phyloP scores from a whole-genome alignment of 768 basidiomycete genomes.

The Hypholoma fasciculare region DNA sequence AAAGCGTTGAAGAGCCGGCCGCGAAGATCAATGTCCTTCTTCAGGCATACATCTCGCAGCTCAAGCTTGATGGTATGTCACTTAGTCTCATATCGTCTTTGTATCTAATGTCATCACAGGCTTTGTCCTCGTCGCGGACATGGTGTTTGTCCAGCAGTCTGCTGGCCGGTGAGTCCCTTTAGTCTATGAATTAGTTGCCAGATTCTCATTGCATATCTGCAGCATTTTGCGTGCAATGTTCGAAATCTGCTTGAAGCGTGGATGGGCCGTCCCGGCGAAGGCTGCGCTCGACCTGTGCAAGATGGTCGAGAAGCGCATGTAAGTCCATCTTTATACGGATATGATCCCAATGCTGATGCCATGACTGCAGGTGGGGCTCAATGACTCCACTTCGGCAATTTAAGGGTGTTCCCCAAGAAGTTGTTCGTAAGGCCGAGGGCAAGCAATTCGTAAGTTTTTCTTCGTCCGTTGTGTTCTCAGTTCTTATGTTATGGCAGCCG shows the following conservation, averaged over 20 bases:
- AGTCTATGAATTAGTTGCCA: no score
- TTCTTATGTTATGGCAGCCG: conserved; percentile 45
- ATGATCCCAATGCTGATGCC: not conserved
- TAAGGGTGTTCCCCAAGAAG: conserved; percentile 83
- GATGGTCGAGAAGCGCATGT: conserved; percentile 91
- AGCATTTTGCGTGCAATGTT: conserved; percentile 95
- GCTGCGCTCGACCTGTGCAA: conserved; percentile 93
- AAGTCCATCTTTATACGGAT: conserved; percentile 21
- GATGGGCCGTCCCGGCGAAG: conserved; percentile 95
- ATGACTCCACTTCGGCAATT: conserved; percentile 98
- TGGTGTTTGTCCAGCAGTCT: conserved; percentile 97
- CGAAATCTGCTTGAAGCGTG: conserved; percentile 95
- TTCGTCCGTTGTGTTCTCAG: not conserved
- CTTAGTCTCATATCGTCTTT: not conserved
- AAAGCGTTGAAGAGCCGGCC: conserved; percentile 92
- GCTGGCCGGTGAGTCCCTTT: conserved; percentile 70
- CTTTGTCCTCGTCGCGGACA: conserved; percentile 84
- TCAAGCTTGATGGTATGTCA: conserved; percentile 79
- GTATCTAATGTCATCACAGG: conserved; percentile 35
- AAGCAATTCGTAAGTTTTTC: conserved; percentile 85
- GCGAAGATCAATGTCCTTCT: conserved; percentile 97
- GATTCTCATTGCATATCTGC: not conserved
- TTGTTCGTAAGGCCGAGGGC: conserved; percentile 89
- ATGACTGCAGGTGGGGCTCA: conserved; percentile 78
- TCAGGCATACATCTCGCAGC: conserved; percentile 91